Percentiles rank a stretch among this genome's conserved stretches.
Conservation (phyloP, 305 asterid species). For the Nicotiana rustica region DNA sequence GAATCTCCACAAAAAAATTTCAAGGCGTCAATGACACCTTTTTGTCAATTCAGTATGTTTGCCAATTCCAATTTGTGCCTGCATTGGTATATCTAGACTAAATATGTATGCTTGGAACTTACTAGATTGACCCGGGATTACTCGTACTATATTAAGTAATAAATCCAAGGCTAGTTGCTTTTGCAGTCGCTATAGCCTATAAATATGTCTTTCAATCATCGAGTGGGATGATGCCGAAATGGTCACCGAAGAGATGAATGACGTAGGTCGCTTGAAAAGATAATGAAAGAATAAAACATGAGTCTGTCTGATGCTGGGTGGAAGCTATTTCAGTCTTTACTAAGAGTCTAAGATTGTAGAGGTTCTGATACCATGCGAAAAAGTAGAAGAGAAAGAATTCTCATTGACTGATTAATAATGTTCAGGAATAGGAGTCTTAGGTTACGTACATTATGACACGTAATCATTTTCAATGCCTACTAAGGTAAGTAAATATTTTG, state of each 20-base stretch:
- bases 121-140: neutral
- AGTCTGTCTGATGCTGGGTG: neutral
- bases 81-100: neutral
- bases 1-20: neutral
- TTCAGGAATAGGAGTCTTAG: neutral
- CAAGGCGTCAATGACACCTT: neutral
- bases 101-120: neutral
- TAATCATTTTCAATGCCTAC: neutral
- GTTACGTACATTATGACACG: neutral
- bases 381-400: neutral
- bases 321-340: neutral
- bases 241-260: neutral
- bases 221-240: neutral
- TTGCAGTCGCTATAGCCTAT: neutral
- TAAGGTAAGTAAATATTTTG: neutral
- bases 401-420: neutral
- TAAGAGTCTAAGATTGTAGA: neutral
- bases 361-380: neutral
- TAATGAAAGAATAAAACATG: neutral
- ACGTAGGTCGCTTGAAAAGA: neutral
- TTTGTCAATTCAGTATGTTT: neutral
- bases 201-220: constrained; percentile 1
- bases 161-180: neutral
- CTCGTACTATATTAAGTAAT: neutral
- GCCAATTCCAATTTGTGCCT: neutral